phyloP scores from a whole-genome alignment of 768 basidiomycete genomes.

The Termitomyces bulborhizus region DNA sequence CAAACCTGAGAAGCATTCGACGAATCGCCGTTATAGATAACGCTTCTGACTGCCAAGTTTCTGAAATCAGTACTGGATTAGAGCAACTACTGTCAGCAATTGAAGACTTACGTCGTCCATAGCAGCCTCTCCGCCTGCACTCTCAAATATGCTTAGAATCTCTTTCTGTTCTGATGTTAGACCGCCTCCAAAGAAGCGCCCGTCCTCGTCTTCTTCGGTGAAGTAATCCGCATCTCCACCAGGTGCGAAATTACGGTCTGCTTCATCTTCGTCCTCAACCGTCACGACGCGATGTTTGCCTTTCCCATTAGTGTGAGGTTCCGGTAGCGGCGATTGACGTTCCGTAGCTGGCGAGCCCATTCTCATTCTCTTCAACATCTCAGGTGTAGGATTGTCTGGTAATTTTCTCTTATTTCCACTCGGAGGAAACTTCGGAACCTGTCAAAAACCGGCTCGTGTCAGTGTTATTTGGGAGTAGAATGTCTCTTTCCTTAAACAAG shows the following conservation, averaged over 20 bases:
- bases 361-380: conserved; percentile 78
- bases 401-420: conserved; percentile 67
- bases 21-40: conserved; percentile 68
- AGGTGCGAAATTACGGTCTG: conserved; percentile 58
- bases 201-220: conserved; percentile 86
- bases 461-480: background rate
- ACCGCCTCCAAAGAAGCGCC: conserved; percentile 91
- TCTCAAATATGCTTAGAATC: conserved; percentile 92
- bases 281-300: conserved; percentile 35
- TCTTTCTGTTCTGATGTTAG: conserved; percentile 90
- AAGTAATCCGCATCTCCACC: conserved; percentile 90
- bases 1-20: conserved; percentile 71
- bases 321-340: conserved; percentile 3
- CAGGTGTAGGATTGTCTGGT: conserved; percentile 70
- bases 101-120: conserved; percentile 58
- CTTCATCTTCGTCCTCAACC: conserved; percentile 61
- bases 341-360: conserved; percentile 33
- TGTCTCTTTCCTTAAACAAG: conserved; percentile 36
- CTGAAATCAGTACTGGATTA: conserved; percentile 17
- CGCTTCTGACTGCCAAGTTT: conserved; percentile 46
- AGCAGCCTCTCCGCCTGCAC: conserved; percentile 52
- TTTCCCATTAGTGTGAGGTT: conserved; percentile 10
- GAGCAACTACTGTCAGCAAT: conserved; percentile 2
- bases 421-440: conserved; percentile 66
- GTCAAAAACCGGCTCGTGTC: background rate